Percentiles rank a stretch among this genome's conserved stretches.
Conservation (phyloP, 2,329 filamentous ascomycete species). For the Chaetomium globosum region DNA sequence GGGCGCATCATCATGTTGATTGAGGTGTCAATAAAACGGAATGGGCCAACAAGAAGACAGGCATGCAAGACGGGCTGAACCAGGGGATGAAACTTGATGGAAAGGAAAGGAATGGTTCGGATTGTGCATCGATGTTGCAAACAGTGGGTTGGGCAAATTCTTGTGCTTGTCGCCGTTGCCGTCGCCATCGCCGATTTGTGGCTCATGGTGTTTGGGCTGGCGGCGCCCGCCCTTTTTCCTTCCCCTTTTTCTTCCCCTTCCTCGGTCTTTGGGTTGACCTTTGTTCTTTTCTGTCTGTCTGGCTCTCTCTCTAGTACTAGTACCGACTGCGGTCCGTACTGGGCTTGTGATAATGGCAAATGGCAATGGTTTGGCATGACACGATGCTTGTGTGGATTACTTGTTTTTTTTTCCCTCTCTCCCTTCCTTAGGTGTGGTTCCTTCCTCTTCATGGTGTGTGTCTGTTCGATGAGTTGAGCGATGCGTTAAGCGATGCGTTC, state of each 20-base stretch:
- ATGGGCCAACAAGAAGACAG: not conserved
- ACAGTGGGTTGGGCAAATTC: not conserved
- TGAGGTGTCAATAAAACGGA: not conserved
- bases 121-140: no score
- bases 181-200: not conserved
- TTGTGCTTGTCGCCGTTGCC: not conserved
- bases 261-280: not conserved
- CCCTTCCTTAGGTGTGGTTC: not conserved
- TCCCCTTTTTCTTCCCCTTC: not conserved
- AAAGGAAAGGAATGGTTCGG: no score
- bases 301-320: constrained; percentile 3
- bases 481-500: not conserved
- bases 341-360: constrained; percentile 12
- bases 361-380: constrained; percentile 11
- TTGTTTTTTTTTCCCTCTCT: not conserved
- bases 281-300: not conserved
- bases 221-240: not conserved
- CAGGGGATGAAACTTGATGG: not conserved
- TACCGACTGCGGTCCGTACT: not conserved
- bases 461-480: not conserved
- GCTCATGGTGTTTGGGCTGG: not conserved
- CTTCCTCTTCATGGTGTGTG: not conserved
- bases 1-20: not conserved
- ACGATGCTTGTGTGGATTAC: constrained; percentile 1
- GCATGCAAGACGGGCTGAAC: not conserved